phyloP scores from a whole-genome alignment of 2,329 filamentous ascomycete genomes.

The Epichloe aotearoae region DNA sequence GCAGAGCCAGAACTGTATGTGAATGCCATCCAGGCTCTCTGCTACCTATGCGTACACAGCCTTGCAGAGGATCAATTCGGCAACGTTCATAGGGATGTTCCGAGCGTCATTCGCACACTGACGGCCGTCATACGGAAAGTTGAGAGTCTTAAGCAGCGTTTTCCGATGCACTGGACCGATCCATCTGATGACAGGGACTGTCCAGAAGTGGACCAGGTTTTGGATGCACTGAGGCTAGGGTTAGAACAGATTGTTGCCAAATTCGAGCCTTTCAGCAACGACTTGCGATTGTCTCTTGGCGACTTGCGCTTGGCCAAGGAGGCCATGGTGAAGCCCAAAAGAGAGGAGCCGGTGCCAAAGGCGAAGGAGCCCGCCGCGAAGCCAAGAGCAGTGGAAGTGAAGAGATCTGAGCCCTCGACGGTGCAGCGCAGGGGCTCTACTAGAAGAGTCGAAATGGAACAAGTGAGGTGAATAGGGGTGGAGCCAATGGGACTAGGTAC shows the following conservation, averaged over 20 bases:
- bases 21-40: conserved; percentile 58
- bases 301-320: conserved; percentile 67
- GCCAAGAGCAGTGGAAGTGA: conserved; percentile 13
- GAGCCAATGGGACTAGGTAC: too few species aligned
- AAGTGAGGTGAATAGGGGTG: conserved; percentile 10
- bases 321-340: conserved; percentile 28
- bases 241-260: conserved; percentile 52
- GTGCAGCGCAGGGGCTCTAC: conserved; percentile 9
- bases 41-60: conserved; percentile 57
- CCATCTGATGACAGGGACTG: conserved; percentile 40
- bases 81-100: conserved; percentile 72
- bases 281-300: conserved; percentile 53
- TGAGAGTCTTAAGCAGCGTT: conserved; percentile 47
- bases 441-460: conserved; percentile 16
- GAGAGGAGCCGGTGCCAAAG: conserved; percentile 7
- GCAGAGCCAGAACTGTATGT: conserved; percentile 55
- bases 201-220: conserved; percentile 57
- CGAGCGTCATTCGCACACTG: conserved; percentile 58
- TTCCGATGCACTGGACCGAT: conserved; percentile 70
- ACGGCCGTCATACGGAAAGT: conserved; percentile 56
- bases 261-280: conserved; percentile 62
- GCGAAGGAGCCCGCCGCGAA: conserved; percentile 17
- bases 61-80: conserved; percentile 72
- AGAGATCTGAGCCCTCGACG: conserved; percentile 9
- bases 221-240: conserved; percentile 50